These are phyloP conservation scores for Penicillium simplicissimum DNA, from an alignment of 495 filamentous ascomycete genomes.

Conservation along the genomic window DNA sequence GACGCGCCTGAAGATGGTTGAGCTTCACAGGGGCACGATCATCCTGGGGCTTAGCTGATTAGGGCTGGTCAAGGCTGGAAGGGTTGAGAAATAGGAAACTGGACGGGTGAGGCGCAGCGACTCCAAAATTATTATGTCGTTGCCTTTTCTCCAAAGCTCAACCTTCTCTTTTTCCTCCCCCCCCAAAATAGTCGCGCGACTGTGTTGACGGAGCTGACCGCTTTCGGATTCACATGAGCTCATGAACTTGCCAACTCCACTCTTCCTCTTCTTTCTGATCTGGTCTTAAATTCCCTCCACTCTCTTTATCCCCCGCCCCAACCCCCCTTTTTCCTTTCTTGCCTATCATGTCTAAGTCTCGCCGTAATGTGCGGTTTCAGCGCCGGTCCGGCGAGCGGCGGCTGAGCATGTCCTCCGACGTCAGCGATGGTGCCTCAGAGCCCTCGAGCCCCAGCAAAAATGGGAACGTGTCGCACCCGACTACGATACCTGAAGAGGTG, in stretches of 20 bases:
- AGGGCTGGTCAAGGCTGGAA: constrained; percentile 5
- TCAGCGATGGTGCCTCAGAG: constrained; percentile 73
- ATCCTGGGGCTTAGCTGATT: constrained; percentile 4
- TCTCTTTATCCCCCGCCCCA: constrained; percentile 14
- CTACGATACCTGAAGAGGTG: constrained; percentile 54
- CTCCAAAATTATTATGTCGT: neutral
- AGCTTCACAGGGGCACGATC: constrained; percentile 11
- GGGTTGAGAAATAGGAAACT: neutral
- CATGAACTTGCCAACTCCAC: constrained; percentile 26
- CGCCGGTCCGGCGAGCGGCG: constrained; percentile 63
- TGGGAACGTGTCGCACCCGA: constrained; percentile 43
- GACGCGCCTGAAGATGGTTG: neutral
- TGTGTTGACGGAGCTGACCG: constrained; percentile 20
- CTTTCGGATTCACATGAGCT: constrained; percentile 34
- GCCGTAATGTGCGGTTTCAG: constrained; percentile 82
- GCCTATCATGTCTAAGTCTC: constrained; percentile 66
- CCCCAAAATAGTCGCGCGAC: neutral
- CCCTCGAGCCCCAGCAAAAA: constrained; percentile 56
- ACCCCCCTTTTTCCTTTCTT: constrained; percentile 12
- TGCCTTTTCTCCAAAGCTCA: neutral
- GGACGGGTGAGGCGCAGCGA: constrained; percentile 14
- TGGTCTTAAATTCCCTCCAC: constrained; percentile 21
- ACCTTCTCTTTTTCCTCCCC: neutral
- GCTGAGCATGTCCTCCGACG: constrained; percentile 70
- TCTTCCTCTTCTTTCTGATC: constrained; percentile 11